phyloP scores from a whole-genome alignment of 2,329 filamentous ascomycete species.

The Fusarium redolens region DNA sequence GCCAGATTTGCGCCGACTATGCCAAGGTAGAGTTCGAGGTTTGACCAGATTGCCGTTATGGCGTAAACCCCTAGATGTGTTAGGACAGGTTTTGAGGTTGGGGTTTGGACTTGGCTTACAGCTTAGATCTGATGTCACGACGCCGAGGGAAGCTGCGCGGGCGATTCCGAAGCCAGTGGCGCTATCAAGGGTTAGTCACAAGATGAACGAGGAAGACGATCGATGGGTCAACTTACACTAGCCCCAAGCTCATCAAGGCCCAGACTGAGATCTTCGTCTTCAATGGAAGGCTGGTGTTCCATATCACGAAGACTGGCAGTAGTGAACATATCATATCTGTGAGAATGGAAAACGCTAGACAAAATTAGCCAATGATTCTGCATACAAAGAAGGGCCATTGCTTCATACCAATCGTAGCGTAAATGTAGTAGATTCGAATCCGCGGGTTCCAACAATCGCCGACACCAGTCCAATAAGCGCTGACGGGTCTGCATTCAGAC shows the following conservation, averaged over 20 bases:
- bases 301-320: slow-evolving; percentile 48
- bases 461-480: slow-evolving; percentile 47
- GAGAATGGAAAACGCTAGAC: slow-evolving; percentile 29
- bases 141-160: slow-evolving; percentile 35
- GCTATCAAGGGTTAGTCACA: slow-evolving; percentile 8
- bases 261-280: slow-evolving; percentile 48
- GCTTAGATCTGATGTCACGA: slow-evolving; percentile 35
- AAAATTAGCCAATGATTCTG: neutral
- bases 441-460: slow-evolving; percentile 48
- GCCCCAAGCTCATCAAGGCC: slow-evolving; percentile 50
- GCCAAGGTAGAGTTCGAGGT: slow-evolving; percentile 52
- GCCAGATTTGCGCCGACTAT: slow-evolving; percentile 51
- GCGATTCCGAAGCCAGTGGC: slow-evolving; percentile 39
- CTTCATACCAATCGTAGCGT: slow-evolving; percentile 46
- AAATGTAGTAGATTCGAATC: slow-evolving; percentile 50
- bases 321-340: slow-evolving; percentile 39
- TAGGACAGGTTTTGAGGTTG: neutral
- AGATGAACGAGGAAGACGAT: no score
- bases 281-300: slow-evolving; percentile 48
- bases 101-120: slow-evolving; percentile 4
- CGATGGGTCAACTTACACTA: slow-evolving; percentile 13
- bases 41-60: slow-evolving; percentile 53
- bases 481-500: slow-evolving; percentile 48
- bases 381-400: neutral
- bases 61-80: slow-evolving; percentile 44